Percentiles rank a stretch among this genome's conserved stretches.
Evolutionary conservation across 441 rosid species (phyloP).

Genomic region (Bruguiera hainesii): DNA sequence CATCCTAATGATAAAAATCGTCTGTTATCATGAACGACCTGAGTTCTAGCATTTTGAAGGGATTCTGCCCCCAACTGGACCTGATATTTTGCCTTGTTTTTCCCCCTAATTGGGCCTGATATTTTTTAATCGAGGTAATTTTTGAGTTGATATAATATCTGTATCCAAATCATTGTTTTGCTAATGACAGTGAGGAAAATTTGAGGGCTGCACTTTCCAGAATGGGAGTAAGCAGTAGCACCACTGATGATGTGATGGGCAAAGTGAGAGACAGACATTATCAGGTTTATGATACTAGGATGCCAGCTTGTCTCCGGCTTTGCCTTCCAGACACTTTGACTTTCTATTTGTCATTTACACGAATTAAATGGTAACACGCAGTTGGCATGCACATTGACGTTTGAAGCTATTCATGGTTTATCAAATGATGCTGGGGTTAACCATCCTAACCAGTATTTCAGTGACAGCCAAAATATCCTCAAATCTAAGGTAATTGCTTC

Average conservation of each 20-base stretch:
- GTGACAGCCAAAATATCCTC: slow-evolving; percentile 59
- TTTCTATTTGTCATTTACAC: background rate
- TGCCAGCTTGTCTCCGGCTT: slow-evolving; percentile 13
- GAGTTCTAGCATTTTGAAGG: background rate
- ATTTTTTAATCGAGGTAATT: background rate
- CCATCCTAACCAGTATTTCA: slow-evolving; percentile 86
- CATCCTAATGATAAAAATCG: background rate
- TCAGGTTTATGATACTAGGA: slow-evolving; percentile 47
- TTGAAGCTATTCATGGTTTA: slow-evolving; percentile 74
- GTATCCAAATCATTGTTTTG: slow-evolving; percentile 1
- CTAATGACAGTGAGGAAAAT: slow-evolving; percentile 65
- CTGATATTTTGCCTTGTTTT: background rate
- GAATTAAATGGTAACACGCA: slow-evolving; percentile 29
- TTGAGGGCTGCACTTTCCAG: slow-evolving; percentile 74
- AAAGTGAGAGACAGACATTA: slow-evolving; percentile 78
- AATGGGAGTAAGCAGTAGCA: slow-evolving; percentile 74
- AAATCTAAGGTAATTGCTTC: slow-evolving; percentile 42
- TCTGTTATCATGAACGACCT: background rate
- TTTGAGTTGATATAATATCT: background rate
- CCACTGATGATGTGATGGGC: slow-evolving; percentile 66
- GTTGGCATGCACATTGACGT: slow-evolving; percentile 94
- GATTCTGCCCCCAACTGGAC: background rate
- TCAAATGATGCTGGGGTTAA: slow-evolving; percentile 84
- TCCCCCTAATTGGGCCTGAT: background rate
- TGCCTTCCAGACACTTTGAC: slow-evolving; percentile 4